Base-by-base conservation (phyloP, 768 basidiomycete genomes). In the Pleurotus citrinopileatus region DNA sequence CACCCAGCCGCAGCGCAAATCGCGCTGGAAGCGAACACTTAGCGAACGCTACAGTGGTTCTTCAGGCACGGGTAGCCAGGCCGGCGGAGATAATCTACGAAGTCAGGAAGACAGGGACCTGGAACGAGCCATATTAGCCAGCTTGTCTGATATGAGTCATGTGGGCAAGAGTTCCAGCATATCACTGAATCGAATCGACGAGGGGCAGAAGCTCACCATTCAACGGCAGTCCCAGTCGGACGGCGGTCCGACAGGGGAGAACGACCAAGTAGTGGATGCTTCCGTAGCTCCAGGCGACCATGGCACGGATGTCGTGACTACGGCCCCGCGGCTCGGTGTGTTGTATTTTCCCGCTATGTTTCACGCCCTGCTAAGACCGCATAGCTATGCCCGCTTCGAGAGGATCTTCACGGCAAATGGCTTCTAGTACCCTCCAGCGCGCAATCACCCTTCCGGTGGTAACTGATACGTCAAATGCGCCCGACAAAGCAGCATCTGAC, bases 61-160 rank as follows among this genome's bases (percentile, higher is more conserved):
- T 1, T 8, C 40, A 20, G 13, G 8, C 19, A 9, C n/a, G 20
- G 13, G 13, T 22, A 12, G 15, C 40, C 12, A 42, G 20, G 52
- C 3, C 22, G n/a, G 40, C 13, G 28, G 19, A 20, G 42, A 44
- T 13, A 17, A 28, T 38, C 34, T 40, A n/a, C 25, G 56, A 34
- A 44, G 46, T 42, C 61, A 65, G 34, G 80, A 81, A 57, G 75
- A 75, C 15, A 56, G 63, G 6, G 75, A 80, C 15, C 57, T 83
- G 17, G 71, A 73, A 13, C 66, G 60, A 34, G 80, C 80, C 8
- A 73, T 84, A 19, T 70, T 71, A 61, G 71, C 75, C 29, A 83
- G 80, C 52, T 61, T 82, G 34, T 48, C 54, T 25, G 69, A 71
- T 42, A 17, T 44, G 26, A 44, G 25, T 12, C 43, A 25, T 13